phyloP scores from a whole-genome alignment of 2,329 filamentous ascomycete species.

The Pseudogymnoascus verrucosus region DNA sequence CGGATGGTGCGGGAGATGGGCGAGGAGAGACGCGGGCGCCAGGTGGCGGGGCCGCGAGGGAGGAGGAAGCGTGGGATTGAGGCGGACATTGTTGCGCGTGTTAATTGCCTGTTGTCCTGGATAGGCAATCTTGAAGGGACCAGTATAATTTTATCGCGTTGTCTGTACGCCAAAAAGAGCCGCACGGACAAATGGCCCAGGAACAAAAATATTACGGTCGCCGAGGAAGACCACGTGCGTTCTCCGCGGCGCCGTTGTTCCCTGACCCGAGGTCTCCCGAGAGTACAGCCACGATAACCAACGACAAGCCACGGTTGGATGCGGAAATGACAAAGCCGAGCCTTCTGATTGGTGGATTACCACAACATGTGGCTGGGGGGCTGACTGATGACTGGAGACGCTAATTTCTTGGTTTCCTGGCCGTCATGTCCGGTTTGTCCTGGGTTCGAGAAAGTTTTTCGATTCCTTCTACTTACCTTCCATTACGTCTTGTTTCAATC shows the following conservation, averaged over 20 bases:
- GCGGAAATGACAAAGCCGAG: neutral
- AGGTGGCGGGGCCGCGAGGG: slow-evolving; percentile 50
- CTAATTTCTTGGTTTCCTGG: slow-evolving; percentile 7
- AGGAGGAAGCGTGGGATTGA: slow-evolving; percentile 62
- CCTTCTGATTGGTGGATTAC: neutral
- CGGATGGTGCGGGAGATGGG: slow-evolving; percentile 21
- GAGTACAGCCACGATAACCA: neutral
- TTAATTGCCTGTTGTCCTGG: neutral
- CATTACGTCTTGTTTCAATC: neutral
- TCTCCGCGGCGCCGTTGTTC: neutral
- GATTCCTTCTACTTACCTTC: neutral
- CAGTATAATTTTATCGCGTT: neutral
- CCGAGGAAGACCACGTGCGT: neutral
- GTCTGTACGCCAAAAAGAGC: neutral
- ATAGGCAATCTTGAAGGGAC: neutral
- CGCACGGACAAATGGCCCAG: neutral
- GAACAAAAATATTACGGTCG: neutral
- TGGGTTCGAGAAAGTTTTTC: slow-evolving; percentile 1
- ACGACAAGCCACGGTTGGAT: neutral
- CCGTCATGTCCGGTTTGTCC: slow-evolving; percentile 4
- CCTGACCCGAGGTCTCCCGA: slow-evolving; percentile 7
- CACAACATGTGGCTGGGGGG: neutral
- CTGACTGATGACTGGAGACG: neutral
- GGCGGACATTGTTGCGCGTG: slow-evolving; percentile 26
- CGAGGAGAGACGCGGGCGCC: slow-evolving; percentile 33